These are phyloP conservation scores for Fusarium caatingaense DNA, from an alignment of 2,329 filamentous ascomycete genomes.

Conservation along the genomic window DNA sequence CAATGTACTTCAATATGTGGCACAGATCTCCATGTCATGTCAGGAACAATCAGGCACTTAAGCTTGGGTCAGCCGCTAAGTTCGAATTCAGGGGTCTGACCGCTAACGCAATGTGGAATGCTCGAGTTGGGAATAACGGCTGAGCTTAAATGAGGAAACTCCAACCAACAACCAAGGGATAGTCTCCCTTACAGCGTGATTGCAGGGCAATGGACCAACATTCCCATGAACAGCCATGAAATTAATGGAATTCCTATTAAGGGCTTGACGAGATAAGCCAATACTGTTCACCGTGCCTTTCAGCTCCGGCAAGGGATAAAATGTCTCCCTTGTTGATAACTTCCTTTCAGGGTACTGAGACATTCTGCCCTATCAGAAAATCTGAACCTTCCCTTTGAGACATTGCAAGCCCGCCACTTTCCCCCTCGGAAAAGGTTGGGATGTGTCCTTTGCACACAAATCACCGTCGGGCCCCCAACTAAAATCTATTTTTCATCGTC, in stretches of 20 bases:
- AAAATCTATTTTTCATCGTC: neutral
- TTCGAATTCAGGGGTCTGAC: neutral
- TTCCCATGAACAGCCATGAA: neutral
- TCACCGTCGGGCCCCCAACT: fast-evolving
- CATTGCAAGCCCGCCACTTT: neutral
- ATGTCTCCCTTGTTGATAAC: neutral
- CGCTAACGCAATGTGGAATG: neutral
- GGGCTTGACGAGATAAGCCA: neutral
- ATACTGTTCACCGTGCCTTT: neutral
- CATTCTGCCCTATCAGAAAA: neutral
- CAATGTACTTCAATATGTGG: neutral
- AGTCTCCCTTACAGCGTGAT: no score
- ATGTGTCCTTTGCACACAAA: neutral
- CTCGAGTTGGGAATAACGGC: neutral
- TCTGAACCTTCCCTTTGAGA: neutral
- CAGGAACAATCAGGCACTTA: neutral
- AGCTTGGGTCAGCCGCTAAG: neutral
- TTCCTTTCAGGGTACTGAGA: neutral
- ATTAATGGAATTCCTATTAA: neutral
- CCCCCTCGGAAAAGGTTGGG: neutral
- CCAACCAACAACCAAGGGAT: neutral
- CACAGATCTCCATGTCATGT: neutral
- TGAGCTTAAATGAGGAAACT: neutral
- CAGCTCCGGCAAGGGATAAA: neutral
- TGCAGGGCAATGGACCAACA: neutral